Conservation (phyloP, 2,329 filamentous ascomycete species). For the Ascochyta clinopodiicola region DNA sequence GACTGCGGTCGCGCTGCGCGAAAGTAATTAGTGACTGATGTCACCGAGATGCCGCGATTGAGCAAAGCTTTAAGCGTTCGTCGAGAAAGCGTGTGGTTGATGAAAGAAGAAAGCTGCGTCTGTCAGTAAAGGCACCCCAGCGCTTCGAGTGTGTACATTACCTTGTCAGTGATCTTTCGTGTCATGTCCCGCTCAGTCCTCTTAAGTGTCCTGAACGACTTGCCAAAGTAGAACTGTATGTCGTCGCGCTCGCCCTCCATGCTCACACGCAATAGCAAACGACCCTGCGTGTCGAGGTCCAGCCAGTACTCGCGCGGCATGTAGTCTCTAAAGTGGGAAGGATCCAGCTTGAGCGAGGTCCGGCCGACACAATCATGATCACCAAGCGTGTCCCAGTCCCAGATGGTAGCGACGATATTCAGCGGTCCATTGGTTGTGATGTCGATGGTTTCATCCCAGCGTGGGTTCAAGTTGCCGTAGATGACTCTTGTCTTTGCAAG, state of each 20-base stretch:
- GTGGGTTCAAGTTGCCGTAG: conserved; percentile 86
- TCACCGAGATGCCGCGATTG: conserved; percentile 73
- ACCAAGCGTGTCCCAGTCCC: conserved; percentile 97
- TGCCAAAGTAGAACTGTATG: conserved; percentile 98
- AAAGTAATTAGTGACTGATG: conserved; percentile 75
- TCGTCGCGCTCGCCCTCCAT: conserved; percentile 99
- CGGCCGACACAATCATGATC: conserved; percentile 97
- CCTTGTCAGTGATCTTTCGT: conserved; percentile 96
- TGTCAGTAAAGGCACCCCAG: conserved; percentile 19
- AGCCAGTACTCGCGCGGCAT: conserved; percentile 97
- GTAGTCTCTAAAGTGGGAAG: conserved; percentile 95
- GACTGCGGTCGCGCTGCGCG: conserved; percentile 57
- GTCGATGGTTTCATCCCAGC: conserved; percentile 97
- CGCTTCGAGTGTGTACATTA: conserved; percentile 49
- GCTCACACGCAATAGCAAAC: conserved; percentile 86
- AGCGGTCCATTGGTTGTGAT: conserved; percentile 91
- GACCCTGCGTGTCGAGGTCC: conserved; percentile 92
- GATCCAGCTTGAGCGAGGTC: conserved; percentile 97
- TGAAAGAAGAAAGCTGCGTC: conserved; percentile 82
- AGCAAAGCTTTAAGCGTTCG: conserved; percentile 79
- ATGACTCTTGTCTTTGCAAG: conserved; percentile 94
- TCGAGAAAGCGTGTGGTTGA: conserved; percentile 84
- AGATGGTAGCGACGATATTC: conserved; percentile 95
- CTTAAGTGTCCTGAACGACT: conserved; percentile 93
- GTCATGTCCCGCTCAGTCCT: conserved; percentile 98